These are phyloP conservation scores for Vigna mungo DNA, from an alignment of 306 rosid genomes.

Conservation along the genomic window DNA sequence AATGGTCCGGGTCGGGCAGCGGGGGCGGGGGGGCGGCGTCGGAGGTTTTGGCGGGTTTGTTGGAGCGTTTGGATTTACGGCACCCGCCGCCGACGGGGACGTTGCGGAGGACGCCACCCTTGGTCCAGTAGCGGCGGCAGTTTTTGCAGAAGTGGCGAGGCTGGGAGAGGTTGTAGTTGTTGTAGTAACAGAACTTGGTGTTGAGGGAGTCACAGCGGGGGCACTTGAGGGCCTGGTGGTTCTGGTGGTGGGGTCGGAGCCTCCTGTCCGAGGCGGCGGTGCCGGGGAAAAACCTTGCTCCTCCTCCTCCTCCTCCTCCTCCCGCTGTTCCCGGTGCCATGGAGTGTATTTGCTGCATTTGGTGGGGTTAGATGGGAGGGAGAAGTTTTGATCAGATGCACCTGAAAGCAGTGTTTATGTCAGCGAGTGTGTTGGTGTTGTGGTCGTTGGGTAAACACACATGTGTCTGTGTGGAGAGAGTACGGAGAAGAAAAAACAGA, in stretches of 20 bases:
- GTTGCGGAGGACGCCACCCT: conserved; percentile 98
- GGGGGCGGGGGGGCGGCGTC: conserved; percentile 1
- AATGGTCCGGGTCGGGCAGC: conserved; percentile 42
- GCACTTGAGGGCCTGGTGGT: conserved; percentile 76
- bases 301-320: conserved; percentile 58
- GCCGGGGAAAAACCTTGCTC: conserved; percentile 62
- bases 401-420: conserved; percentile 44
- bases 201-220: conserved; percentile 93
- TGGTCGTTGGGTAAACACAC: not conserved
- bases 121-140: conserved; percentile 99
- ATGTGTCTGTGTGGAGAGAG: not conserved
- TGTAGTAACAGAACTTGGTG: conserved; percentile 96
- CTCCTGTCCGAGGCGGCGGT: conserved; percentile 61
- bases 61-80: conserved; percentile 86
- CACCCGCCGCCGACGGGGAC: conserved; percentile 98
- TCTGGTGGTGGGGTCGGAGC: conserved; percentile 59
- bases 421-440: conserved; percentile 20
- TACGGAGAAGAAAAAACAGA: not conserved
- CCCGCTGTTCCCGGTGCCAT: conserved; percentile 52
- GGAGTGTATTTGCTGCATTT: conserved; percentile 90
- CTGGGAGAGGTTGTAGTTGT: conserved; percentile 97
- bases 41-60: conserved; percentile 48
- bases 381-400: not conserved
- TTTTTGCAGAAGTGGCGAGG: conserved; percentile 97
- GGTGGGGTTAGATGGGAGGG: not conserved